These are phyloP conservation scores for Cytospora piceae DNA, from an alignment of 2,329 filamentous ascomycete species.

Conservation along the genomic window DNA sequence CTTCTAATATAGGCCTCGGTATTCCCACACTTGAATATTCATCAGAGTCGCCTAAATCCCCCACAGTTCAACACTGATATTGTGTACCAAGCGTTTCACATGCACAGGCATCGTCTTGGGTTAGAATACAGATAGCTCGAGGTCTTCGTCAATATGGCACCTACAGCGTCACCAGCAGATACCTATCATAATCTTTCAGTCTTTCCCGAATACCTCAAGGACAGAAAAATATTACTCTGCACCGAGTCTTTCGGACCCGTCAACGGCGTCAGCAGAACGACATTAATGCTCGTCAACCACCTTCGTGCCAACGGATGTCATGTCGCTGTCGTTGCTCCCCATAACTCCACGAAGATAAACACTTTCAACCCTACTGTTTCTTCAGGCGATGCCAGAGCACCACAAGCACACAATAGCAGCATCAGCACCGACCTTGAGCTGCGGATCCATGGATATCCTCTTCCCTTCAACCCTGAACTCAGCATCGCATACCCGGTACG, in stretches of 20 bases:
- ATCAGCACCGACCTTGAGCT: constrained; percentile 50
- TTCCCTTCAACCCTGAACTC: constrained; percentile 73
- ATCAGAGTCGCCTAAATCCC: too few relatives aligned
- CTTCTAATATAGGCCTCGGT: too few relatives aligned
- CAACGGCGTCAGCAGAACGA: constrained; percentile 74
- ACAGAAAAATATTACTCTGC: constrained; percentile 67
- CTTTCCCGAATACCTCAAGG: constrained; percentile 56
- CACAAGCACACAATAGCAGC: not conserved
- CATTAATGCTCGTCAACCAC: constrained; percentile 70
- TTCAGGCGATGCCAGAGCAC: too few relatives aligned
- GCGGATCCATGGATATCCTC: constrained; percentile 65
- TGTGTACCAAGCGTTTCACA: too few relatives aligned
- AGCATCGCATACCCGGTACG: constrained; percentile 72
- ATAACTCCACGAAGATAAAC: constrained; percentile 58
- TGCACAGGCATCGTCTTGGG: too few relatives aligned
- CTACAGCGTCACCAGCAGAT: too few relatives aligned
- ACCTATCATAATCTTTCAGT: constrained; percentile 45
- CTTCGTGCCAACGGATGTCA: constrained; percentile 65
- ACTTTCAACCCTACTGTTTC: constrained; percentile 48
- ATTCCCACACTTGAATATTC: too few relatives aligned
- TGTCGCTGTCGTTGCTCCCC: constrained; percentile 69
- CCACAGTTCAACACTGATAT: too few relatives aligned
- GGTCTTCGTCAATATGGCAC: too few relatives aligned
- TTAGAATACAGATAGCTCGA: too few relatives aligned
- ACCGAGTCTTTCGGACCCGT: constrained; percentile 74